These are phyloP conservation scores for Didymella segeticola DNA, from an alignment of 2,329 filamentous ascomycete species.

Conservation along the genomic window DNA sequence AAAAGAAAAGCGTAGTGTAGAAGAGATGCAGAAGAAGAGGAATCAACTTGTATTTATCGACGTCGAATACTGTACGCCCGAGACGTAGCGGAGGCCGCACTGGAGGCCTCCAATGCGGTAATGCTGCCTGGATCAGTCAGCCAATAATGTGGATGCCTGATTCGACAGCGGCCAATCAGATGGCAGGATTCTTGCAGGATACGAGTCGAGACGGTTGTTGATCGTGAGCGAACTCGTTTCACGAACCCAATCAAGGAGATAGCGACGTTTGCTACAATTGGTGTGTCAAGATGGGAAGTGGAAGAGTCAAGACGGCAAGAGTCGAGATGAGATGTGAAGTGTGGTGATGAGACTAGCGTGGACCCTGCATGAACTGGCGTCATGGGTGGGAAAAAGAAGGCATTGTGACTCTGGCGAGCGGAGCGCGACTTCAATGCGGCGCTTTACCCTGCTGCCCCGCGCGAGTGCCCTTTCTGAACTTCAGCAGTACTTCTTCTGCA, in stretches of 20 bases:
- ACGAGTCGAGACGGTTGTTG: background rate
- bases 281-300: background rate
- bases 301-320: background rate
- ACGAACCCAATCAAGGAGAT: background rate
- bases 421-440: slow-evolving; percentile 37
- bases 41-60: slow-evolving; percentile 1
- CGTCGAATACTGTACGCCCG: background rate
- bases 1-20: slow-evolving; percentile 5
- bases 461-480: slow-evolving; percentile 35
- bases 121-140: slow-evolving; percentile 20
- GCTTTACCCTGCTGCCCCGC: slow-evolving; percentile 31
- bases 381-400: slow-evolving; percentile 38
- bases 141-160: slow-evolving; percentile 17
- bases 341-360: background rate
- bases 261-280: background rate
- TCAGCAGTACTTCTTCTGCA: slow-evolving; percentile 35
- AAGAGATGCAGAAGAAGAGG: background rate
- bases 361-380: slow-evolving; percentile 38
- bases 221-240: background rate
- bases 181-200: background rate
- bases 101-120: slow-evolving; percentile 10
- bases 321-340: background rate
- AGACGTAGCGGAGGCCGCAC: background rate
- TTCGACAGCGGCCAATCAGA: slow-evolving; percentile 12
- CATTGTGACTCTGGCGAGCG: slow-evolving; percentile 25